These are phyloP conservation scores for Rhizopogon vulgaris DNA, from an alignment of 768 basidiomycete genomes.

Conservation along the genomic window DNA sequence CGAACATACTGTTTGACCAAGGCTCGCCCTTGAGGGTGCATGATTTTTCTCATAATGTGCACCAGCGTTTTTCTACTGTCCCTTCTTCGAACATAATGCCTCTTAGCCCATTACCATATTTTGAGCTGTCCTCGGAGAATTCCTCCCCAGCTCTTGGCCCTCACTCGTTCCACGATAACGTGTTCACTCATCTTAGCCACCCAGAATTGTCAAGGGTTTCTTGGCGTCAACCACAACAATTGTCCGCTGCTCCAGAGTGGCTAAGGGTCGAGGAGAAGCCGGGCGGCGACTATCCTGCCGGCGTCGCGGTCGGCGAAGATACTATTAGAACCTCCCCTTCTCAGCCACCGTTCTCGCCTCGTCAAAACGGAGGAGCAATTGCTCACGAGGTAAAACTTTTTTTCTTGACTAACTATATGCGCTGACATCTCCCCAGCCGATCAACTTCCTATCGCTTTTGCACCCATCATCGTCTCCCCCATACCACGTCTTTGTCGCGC, in stretches of 20 bases:
- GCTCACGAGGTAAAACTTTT: conserved; percentile 46
- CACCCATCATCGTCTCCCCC: conserved; percentile 84
- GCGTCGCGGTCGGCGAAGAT: conserved; percentile 21
- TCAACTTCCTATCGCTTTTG: conserved; percentile 82
- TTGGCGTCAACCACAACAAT: conserved; percentile 24
- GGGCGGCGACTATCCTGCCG: conserved; percentile 16
- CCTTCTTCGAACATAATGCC: conserved; percentile 17
- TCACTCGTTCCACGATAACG: conserved; percentile 29
- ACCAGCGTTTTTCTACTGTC: conserved; percentile 20
- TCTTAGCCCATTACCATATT: conserved; percentile 31
- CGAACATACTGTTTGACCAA: conserved; percentile 39
- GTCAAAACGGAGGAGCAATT: conserved; percentile 22
- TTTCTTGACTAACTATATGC: conserved; percentile 10
- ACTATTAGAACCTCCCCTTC: conserved; percentile 22
- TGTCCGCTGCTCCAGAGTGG: conserved; percentile 35
- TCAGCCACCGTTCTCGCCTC: conserved; percentile 17
- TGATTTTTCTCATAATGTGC: conserved; percentile 20
- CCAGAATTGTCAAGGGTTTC: conserved; percentile 18
- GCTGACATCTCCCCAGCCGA: conserved; percentile 46
- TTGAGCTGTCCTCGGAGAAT: conserved; percentile 49
- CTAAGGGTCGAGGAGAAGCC: conserved; percentile 30
- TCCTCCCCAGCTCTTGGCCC: conserved; percentile 31
- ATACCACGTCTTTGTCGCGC: conserved; percentile 73
- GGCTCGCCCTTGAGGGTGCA: conserved; percentile 32
- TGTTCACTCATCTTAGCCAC: conserved; percentile 6